These are phyloP conservation scores for Circinella minor DNA, from an alignment of 371 early-diverging fungal species.

Conservation along the genomic window DNA sequence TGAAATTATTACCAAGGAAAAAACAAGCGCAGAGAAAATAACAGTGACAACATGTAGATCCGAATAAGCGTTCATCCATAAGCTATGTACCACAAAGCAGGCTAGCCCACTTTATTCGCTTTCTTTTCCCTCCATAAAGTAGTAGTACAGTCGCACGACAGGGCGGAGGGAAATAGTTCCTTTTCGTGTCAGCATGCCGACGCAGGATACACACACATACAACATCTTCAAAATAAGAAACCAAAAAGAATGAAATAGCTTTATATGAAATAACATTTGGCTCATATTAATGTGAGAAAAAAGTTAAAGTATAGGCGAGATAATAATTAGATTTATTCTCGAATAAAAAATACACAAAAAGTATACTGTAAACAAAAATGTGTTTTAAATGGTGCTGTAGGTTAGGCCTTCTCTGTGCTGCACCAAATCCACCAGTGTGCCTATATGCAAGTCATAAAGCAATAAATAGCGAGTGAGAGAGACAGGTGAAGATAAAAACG, in stretches of 20 bases:
- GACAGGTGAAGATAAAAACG: neutral
- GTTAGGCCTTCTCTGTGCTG: too few relatives aligned
- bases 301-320: too few relatives aligned
- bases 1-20: neutral
- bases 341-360: too few relatives aligned
- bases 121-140: neutral
- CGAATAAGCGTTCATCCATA: neutral
- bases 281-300: too few relatives aligned
- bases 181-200: slow-evolving; percentile 9
- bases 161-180: slow-evolving; percentile 8
- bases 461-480: too few relatives aligned
- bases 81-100: slow-evolving; percentile 3
- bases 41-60: neutral
- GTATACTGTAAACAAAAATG: too few relatives aligned
- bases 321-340: too few relatives aligned
- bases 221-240: neutral
- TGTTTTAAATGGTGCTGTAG: too few relatives aligned
- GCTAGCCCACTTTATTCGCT: neutral
- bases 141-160: slow-evolving; percentile 6
- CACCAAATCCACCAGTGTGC: neutral
- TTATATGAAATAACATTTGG: too few relatives aligned
- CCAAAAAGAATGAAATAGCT: neutral
- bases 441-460: neutral
- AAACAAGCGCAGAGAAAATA: too few relatives aligned
- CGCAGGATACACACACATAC: neutral